Conservation (phyloP, 495 filamentous ascomycete genomes). For the Astrocystis sublimbata region DNA sequence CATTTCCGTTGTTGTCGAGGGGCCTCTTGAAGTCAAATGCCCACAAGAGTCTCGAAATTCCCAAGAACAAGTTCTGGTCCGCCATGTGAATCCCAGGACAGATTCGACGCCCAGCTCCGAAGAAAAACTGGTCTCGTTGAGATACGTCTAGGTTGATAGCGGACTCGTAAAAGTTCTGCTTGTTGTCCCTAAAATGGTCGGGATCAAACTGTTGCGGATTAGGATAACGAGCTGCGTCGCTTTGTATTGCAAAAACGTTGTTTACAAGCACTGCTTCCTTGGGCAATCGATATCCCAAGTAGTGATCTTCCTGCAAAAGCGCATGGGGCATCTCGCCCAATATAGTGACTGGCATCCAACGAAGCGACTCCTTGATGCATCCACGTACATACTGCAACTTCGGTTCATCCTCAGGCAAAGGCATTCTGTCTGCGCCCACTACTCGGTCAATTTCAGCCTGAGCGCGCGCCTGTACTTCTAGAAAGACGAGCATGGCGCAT, state of each 20-base stretch:
- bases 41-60: slow-evolving; percentile 50
- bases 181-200: slow-evolving; percentile 33
- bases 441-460: slow-evolving; percentile 31
- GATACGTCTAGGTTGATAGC: slow-evolving; percentile 31
- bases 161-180: slow-evolving; percentile 37
- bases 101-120: slow-evolving; percentile 55
- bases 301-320: slow-evolving; percentile 37
- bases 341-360: slow-evolving; percentile 39
- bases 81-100: slow-evolving; percentile 60
- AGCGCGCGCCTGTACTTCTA: slow-evolving; percentile 35
- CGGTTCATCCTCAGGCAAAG: slow-evolving; percentile 37
- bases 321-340: slow-evolving; percentile 37
- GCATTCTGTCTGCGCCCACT: slow-evolving; percentile 35
- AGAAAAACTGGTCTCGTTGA: slow-evolving; percentile 51
- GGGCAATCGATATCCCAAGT: slow-evolving; percentile 45
- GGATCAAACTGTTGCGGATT: slow-evolving; percentile 47
- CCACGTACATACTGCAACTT: slow-evolving; percentile 44
- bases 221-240: slow-evolving; percentile 32
- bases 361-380: slow-evolving; percentile 42
- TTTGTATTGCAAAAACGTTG: slow-evolving; percentile 42
- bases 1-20: slow-evolving; percentile 22
- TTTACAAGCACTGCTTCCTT: slow-evolving; percentile 42
- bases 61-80: slow-evolving; percentile 52
- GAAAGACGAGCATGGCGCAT: slow-evolving; percentile 45
- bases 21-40: slow-evolving; percentile 45